A percentile compares a stretch with the other conserved stretches of the same genome.
phyloP scores from a whole-genome alignment of 768 basidiomycete species.

The Phallus indusiatus region DNA sequence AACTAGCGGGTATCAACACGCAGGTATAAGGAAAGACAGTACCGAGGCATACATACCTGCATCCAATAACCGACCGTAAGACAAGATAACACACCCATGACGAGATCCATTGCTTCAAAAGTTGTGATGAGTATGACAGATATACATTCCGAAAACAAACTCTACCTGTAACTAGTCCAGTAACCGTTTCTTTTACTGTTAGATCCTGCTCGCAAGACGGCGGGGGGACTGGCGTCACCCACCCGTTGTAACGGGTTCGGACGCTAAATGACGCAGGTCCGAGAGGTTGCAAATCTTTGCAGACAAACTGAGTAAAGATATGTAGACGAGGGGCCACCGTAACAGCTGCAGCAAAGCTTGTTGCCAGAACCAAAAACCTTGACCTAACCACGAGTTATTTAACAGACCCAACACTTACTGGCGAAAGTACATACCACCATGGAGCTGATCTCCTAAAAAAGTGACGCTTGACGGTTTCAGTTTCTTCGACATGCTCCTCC shows the following conservation, averaged over 20 bases:
- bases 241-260: background rate
- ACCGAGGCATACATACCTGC: constrained; percentile 7
- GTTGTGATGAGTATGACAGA: background rate
- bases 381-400: constrained; percentile 30
- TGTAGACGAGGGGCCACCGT: constrained; percentile 65
- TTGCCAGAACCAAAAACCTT: constrained; percentile 41
- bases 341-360: constrained; percentile 43
- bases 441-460: constrained; percentile 75
- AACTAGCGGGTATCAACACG: too few relatives aligned
- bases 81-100: constrained; percentile 65
- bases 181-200: constrained; percentile 58
- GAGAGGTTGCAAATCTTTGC: constrained; percentile 49
- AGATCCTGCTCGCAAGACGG: constrained; percentile 56
- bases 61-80: constrained; percentile 85
- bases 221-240: background rate
- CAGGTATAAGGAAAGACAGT: too few relatives aligned
- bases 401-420: background rate
- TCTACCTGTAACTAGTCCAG: constrained; percentile 54
- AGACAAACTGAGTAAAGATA: constrained; percentile 65
- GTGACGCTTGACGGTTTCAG: constrained; percentile 23
- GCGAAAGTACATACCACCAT: constrained; percentile 41
- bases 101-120: constrained; percentile 40
- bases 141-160: constrained; percentile 2
- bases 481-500: background rate
- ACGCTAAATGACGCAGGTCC: background rate